Base-by-base conservation (phyloP, 371 early-diverging fungal species). In the Aphelidium insulamus region DNA sequence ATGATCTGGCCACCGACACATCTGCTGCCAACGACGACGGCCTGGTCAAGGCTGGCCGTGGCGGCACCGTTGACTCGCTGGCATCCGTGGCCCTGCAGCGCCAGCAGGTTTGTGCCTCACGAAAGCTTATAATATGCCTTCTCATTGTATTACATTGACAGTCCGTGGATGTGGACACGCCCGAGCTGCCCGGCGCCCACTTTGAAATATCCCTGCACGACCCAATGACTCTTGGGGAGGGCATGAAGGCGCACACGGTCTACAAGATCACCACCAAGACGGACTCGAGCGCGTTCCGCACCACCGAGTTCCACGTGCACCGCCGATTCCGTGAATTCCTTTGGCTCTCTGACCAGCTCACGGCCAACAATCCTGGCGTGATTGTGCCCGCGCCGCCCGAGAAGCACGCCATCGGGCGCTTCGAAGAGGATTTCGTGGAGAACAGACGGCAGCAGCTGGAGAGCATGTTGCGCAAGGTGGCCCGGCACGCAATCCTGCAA, bases 381-480 rank as follows among this genome's bases (percentile, higher is more conserved):
- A 77, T 94, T 40, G 74, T 90, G 3, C 90, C 88, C 15, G 83
- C 90, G 11, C 68, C 83, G 2, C 91, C 94, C 8, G 90, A 84
- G 42, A 92, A 92, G 50, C 80, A 83, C 57, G 76, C 81, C 4
- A 44, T 83, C 33, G 86, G 90, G 6, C 72, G 95, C 10, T 94
- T 94, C 41, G 79, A 83, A 48, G 82, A 86, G 36, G 87, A 84
- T 35, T 94, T 94, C 67, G 75, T 94, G 7, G 87, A 88, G 48
- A 64, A 65, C 21, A 61, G 95, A 14, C 64, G 90, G 5, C 55
- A 67, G 21, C 82, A 74, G 0, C 56, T 94, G 12, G 85, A 90
- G 48, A 58, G 71, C 35, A 79, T 81, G 52, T 43, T 90, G 20
- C 52, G 58, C 23, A 78, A 79, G 44, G 73, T 85, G 26, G 69